Percentiles rank a stretch among this genome's conserved stretches.
These are phyloP conservation scores for Pascua guehoae DNA, from an alignment of 1,284 basidiomycete genomes.

Conservation along the genomic window DNA sequence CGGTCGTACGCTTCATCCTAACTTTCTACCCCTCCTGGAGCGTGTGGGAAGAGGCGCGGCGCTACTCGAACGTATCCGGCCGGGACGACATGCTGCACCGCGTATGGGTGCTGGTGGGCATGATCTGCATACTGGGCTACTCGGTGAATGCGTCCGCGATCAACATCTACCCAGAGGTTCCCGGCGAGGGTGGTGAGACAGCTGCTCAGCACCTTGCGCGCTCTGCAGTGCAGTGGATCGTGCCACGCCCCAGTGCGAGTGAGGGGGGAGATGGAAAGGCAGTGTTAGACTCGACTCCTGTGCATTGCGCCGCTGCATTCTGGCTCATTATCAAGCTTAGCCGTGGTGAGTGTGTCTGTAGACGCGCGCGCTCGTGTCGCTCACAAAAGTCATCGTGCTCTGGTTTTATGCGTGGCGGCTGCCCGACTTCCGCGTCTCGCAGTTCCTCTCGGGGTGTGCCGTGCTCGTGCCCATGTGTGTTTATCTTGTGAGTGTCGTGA, in stretches of 20 bases:
- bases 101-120: conserved; percentile 42
- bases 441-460: conserved; percentile 25
- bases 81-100: conserved; percentile 47
- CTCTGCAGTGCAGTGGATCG: no score
- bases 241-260: no score
- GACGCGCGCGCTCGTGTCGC: conserved; percentile 4
- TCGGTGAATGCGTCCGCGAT: conserved; percentile 47
- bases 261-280: neutral
- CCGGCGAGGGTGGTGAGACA: no score
- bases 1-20: conserved; percentile 33
- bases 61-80: conserved; percentile 43
- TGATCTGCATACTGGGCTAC: conserved; percentile 44
- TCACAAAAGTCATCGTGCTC: conserved; percentile 11
- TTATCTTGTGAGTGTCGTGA: conserved; percentile 30
- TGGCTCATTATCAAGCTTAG: conserved; percentile 33
- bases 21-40: conserved; percentile 45
- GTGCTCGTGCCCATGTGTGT: conserved; percentile 39
- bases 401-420: conserved; percentile 34
- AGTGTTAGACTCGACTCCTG: conserved; percentile 3
- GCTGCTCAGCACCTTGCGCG: no score
- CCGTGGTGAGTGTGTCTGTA: conserved; percentile 17
- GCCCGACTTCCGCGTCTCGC: conserved; percentile 35
- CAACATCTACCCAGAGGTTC: conserved; percentile 1
- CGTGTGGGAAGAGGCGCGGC: conserved; percentile 48
- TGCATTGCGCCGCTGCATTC: conserved; percentile 31